Evolutionary conservation across 192 early-diverging fungal genomes (phyloP).

Genomic region (Backusella macrospora): DNA sequence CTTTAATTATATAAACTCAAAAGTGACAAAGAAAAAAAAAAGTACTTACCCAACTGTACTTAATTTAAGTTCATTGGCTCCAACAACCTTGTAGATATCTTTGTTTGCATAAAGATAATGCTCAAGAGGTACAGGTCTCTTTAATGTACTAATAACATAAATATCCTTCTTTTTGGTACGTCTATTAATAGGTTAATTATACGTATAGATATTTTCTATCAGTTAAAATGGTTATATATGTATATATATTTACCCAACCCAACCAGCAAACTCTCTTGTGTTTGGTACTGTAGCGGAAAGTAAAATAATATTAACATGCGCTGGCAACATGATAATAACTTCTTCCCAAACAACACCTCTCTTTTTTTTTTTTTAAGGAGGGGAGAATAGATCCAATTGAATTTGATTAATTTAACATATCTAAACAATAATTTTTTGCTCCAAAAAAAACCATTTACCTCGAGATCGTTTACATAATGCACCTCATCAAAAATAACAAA

Average conservation of each 20-base stretch:
- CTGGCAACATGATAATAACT: conserved; percentile 98
- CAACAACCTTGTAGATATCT: conserved; percentile 90
- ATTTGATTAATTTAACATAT: neutral
- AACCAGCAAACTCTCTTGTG: conserved; percentile 98
- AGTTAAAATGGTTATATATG: neutral
- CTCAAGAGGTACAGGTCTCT: conserved; percentile 94
- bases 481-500: conserved; percentile 99
- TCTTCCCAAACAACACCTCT: conserved; percentile 99
- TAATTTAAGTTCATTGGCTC: conserved; percentile 68
- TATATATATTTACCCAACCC: conserved; percentile 80
- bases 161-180: conserved; percentile 97
- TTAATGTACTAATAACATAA: conserved; percentile 92
- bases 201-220: neutral
- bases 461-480: conserved; percentile 96
- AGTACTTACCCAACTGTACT: conserved; percentile 33
- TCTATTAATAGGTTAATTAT: conserved; percentile 36
- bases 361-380: conserved; percentile 42
- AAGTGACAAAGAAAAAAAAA: neutral
- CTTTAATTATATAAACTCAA: neutral
- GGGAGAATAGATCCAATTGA: neutral
- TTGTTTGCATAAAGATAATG: conserved; percentile 89
- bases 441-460: neutral
- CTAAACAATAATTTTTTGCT: neutral
- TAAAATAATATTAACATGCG: conserved; percentile 92
- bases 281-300: conserved; percentile 98